These are phyloP conservation scores for Agaricales sp. DNA, from an alignment of 1,284 basidiomycete genomes.

Conservation along the genomic window DNA sequence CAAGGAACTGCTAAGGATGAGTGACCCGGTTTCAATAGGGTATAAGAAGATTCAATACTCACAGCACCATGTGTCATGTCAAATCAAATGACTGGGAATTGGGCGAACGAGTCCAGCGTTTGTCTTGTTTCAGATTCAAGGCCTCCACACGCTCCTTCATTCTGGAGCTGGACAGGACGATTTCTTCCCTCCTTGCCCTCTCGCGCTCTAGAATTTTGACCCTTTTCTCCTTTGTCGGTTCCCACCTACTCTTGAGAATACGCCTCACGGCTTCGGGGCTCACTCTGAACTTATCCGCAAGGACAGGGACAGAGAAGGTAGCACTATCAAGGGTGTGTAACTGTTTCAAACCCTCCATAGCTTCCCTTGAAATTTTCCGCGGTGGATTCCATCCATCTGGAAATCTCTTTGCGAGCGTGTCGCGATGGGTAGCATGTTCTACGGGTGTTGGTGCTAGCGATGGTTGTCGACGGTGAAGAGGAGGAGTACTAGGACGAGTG, in stretches of 20 bases:
- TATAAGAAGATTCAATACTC: too few relatives aligned
- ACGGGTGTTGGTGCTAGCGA: slow-evolving; percentile 37
- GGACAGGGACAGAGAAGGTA: slow-evolving; percentile 57
- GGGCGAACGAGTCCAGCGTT: not conserved
- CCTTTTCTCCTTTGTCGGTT: slow-evolving; percentile 49
- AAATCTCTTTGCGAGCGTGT: slow-evolving; percentile 48
- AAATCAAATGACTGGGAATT: not conserved
- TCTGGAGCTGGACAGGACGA: not conserved
- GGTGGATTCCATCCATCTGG: slow-evolving; percentile 81
- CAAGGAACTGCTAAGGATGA: too few relatives aligned
- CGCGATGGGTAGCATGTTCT: slow-evolving; percentile 44
- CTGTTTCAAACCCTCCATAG: slow-evolving; percentile 78
- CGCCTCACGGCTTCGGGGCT: slow-evolving; percentile 81
- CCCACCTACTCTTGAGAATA: slow-evolving; percentile 78
- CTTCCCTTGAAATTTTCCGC: slow-evolving; percentile 80
- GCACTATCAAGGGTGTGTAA: slow-evolving; percentile 64
- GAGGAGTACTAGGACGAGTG: slow-evolving; percentile 24
- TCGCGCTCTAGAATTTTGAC: slow-evolving; percentile 47
- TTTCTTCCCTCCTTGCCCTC: slow-evolving; percentile 22
- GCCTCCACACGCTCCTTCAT: slow-evolving; percentile 30
- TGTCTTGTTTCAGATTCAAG: not conserved
- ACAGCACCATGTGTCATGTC: not conserved
- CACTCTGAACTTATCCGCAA: slow-evolving; percentile 75
- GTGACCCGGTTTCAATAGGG: too few relatives aligned
- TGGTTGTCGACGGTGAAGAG: slow-evolving; percentile 29